Evolutionary conservation across 768 basidiomycete species (phyloP), one percentile per base, ranked within the genome.

Genomic region (Pleurotus citrinopileatus): DNA sequence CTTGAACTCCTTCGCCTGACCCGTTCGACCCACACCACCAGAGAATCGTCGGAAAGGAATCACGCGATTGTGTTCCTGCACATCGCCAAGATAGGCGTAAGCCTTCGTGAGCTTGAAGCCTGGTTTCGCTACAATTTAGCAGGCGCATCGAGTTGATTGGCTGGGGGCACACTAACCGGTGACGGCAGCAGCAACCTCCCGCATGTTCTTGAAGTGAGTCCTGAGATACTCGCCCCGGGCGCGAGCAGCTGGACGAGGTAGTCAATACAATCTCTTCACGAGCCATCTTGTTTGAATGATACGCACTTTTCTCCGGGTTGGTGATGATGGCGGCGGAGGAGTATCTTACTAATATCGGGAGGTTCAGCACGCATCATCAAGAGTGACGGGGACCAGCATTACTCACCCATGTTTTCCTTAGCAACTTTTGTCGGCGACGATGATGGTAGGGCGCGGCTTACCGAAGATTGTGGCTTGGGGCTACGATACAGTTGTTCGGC

Each of bases 121-220:
- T 95, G 58, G 15, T 8, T 9, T 43, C 17, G 12, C 9, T 10
- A 12, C 42, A 19, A 20, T 40, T 52, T 23, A 7, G 20, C 26
- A 20, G 3, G 25, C 4, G 25, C n/a, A 20, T 28, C 10, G n/a
- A 13, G 20, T 42, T 12, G 29, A 20, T 20, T 9, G 5, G 28
- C n/a, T 42, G 22, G 17, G 26, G 26, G 32, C 10, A 53, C 37
- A 73, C 80, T 65, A 60, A 93, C 94, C 95, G 60, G 87, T 83
- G 60, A 98, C 79, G 61, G 91, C 94, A 60, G 96, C 96, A 48
- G 91, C 95, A 54, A 98, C 97, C 76, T 99, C 97, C 59, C 92
- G 87, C 93, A 97, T 98, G 84, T 98, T 99, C 89, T 99, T 99
- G 87, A 97, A 99, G 80, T 98, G 96, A 44, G 97, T 98, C 65